Evolutionary conservation across 1,284 basidiomycete species (phyloP).

Genomic region (Cutaneotrichosporon sp.): DNA sequence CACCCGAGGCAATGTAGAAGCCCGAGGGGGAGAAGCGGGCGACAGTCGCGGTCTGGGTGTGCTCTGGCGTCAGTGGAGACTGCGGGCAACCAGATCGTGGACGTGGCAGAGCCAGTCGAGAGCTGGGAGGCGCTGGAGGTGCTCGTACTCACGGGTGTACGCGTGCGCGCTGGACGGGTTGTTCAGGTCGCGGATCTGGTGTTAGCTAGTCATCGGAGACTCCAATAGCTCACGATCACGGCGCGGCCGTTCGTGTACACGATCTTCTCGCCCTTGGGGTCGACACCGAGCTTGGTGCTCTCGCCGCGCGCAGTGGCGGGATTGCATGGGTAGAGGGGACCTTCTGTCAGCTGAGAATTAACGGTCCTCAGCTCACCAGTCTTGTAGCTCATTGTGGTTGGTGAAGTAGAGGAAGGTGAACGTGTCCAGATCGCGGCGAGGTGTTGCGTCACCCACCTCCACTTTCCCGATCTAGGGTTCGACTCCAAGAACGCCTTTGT

Average conservation of each 20-base stretch:
- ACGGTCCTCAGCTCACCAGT: background rate
- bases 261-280: slow-evolving; percentile 76
- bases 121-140: no score
- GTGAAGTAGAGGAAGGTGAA: background rate
- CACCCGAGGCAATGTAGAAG: slow-evolving; percentile 91
- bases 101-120: no score
- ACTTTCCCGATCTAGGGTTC: background rate
- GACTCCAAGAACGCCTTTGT: background rate
- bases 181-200: slow-evolving; percentile 65
- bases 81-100: no score
- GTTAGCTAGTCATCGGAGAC: slow-evolving; percentile 17
- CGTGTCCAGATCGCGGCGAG: background rate
- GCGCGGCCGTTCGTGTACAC: slow-evolving; percentile 83
- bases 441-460: slow-evolving; percentile 5
- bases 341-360: slow-evolving; percentile 20
- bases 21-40: slow-evolving; percentile 92
- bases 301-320: slow-evolving; percentile 63
- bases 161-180: slow-evolving; percentile 43
- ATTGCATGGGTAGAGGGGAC: slow-evolving; percentile 67
- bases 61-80: slow-evolving; percentile 63
- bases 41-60: slow-evolving; percentile 81
- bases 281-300: slow-evolving; percentile 72
- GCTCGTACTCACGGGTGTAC: slow-evolving; percentile 51
- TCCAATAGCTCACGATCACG: slow-evolving; percentile 68
- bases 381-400: slow-evolving; percentile 5